Percentiles rank a stretch among this genome's conserved stretches.
These are phyloP conservation scores for Pyricularia pennisetigena DNA, from an alignment of 2,329 filamentous ascomycete genomes.

Conservation along the genomic window DNA sequence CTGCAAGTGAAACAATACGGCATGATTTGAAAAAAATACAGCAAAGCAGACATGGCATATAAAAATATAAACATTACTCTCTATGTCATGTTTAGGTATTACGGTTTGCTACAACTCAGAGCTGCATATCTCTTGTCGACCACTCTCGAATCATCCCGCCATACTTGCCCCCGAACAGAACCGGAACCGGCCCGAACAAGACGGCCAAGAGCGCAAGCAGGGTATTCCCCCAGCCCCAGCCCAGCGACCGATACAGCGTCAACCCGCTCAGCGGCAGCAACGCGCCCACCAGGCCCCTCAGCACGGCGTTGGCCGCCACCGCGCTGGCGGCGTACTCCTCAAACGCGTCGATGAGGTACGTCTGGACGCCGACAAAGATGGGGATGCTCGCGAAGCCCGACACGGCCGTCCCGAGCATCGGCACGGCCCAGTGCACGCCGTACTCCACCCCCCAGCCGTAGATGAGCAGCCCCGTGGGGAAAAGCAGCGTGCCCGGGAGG, in stretches of 20 bases:
- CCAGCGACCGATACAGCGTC: constrained; percentile 44
- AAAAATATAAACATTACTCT: too few relatives aligned
- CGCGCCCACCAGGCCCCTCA: constrained; percentile 45
- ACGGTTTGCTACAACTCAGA: not conserved
- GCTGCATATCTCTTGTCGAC: not conserved
- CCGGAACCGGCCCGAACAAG: not conserved
- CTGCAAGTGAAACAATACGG: too few relatives aligned
- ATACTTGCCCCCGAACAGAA: not conserved
- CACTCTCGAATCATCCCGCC: not conserved
- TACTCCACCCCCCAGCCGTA: constrained; percentile 41
- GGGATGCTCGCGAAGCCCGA: constrained; percentile 26
- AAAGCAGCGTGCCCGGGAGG: constrained; percentile 20
- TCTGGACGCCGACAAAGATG: constrained; percentile 23
- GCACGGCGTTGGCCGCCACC: constrained; percentile 49
- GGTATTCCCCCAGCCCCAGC: constrained; percentile 33
- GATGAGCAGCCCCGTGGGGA: constrained; percentile 38
- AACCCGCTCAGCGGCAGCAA: constrained; percentile 48
- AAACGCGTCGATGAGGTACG: constrained; percentile 53
- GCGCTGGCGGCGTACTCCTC: constrained; percentile 46
- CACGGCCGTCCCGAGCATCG: constrained; percentile 36
- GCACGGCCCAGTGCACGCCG: constrained; percentile 40
- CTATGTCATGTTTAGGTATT: too few relatives aligned
- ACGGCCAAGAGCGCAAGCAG: constrained; percentile 14
- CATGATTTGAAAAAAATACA: too few relatives aligned
- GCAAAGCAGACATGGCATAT: too few relatives aligned